Conservation (phyloP, 2,329 filamentous ascomycete genomes). For the Colletotrichum australisinense region DNA sequence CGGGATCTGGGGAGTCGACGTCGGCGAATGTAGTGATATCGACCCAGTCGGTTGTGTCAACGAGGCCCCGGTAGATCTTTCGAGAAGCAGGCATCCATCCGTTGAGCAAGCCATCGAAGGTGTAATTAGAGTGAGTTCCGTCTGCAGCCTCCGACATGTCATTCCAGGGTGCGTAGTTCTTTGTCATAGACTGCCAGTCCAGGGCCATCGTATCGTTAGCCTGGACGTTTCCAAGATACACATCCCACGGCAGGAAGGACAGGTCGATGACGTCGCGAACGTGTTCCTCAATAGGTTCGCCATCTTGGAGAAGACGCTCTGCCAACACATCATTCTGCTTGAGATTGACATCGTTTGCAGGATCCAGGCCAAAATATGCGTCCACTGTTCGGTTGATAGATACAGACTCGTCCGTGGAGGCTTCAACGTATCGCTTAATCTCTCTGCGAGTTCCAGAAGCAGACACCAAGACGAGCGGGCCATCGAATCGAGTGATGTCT, state of each 20-base stretch:
- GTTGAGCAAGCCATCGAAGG: slow-evolving; percentile 1
- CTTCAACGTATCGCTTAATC: slow-evolving; percentile 18
- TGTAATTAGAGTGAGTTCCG: not conserved
- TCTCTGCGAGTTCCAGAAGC: not conserved
- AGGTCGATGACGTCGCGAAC: slow-evolving; percentile 1
- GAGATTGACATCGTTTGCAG: slow-evolving; percentile 7
- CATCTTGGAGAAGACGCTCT: slow-evolving; percentile 11
- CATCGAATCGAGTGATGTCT: slow-evolving; percentile 4
- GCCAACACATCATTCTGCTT: slow-evolving; percentile 8
- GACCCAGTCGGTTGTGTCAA: slow-evolving; percentile 8
- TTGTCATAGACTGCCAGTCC: not conserved
- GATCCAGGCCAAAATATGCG: not conserved
- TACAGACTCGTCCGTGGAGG: not conserved
- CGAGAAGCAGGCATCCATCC: slow-evolving; percentile 14
- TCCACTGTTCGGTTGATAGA: not conserved
- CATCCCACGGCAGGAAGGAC: slow-evolving; percentile 4
- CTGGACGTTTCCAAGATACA: slow-evolving; percentile 10
- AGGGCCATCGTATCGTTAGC: slow-evolving; percentile 14
- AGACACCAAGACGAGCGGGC: not conserved
- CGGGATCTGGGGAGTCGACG: slow-evolving; percentile 13
- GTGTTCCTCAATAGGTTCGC: slow-evolving; percentile 13
- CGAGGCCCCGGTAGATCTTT: slow-evolving; percentile 5
- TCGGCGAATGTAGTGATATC: slow-evolving; percentile 11
- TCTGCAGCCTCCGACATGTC: not conserved
- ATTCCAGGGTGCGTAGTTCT: not conserved